phyloP scores from a whole-genome alignment of 106 monocot species.

The Platanthera guangdongensis region DNA sequence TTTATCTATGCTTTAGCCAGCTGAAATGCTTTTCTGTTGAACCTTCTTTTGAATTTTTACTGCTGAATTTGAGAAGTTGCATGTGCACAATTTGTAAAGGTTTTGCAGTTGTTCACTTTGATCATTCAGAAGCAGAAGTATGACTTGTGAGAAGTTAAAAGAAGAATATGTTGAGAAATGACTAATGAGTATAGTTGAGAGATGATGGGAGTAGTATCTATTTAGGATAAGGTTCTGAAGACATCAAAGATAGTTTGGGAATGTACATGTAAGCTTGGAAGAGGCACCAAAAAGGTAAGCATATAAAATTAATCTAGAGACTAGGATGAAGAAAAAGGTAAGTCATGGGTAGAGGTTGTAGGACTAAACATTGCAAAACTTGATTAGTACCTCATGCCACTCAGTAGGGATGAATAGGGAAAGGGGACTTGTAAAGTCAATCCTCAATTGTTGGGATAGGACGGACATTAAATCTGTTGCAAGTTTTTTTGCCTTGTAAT shows the following conservation, averaged over 20 bases:
- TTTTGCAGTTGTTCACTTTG: not conserved
- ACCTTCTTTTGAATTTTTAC: not conserved
- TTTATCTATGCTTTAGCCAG: not conserved
- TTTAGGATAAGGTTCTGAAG: not conserved
- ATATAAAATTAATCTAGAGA: not conserved
- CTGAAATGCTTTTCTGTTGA: no score
- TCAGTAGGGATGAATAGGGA: not conserved
- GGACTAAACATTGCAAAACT: not conserved
- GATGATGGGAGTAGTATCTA: not conserved
- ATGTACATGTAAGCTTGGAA: not conserved
- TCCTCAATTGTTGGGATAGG: not conserved
- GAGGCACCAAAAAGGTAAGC: not conserved
- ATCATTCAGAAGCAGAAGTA: not conserved
- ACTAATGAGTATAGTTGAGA: not conserved
- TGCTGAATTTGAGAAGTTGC: not conserved
- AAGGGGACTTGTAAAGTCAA: not conserved
- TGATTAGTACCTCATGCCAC: not conserved
- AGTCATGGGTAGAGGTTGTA: not conserved
- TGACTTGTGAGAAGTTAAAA: not conserved
- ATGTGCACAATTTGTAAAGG: not conserved
- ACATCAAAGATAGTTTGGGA: not conserved
- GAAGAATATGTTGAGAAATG: not conserved
- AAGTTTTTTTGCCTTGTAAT: not conserved
- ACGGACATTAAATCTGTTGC: not conserved
- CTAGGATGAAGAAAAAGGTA: not conserved